These are phyloP conservation scores for Geotrichum europaeum DNA, from an alignment of 1,139 yeast species.

Conservation along the genomic window DNA sequence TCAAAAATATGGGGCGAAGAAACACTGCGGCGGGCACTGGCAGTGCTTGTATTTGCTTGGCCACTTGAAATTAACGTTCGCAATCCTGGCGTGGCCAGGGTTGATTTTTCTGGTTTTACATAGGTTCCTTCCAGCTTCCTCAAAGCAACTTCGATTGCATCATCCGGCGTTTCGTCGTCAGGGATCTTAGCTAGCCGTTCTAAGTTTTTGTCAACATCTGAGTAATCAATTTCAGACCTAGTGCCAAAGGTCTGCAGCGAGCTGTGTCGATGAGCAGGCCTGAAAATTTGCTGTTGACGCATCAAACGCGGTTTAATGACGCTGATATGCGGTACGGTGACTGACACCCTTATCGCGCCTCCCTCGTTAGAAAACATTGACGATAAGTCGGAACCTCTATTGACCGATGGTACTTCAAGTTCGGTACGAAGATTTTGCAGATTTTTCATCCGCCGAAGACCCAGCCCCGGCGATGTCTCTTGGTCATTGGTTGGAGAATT, in stretches of 20 bases:
- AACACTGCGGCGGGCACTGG: not conserved
- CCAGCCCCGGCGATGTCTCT: not conserved
- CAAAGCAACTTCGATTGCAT: slow-evolving; percentile 72
- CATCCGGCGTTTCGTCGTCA: slow-evolving; percentile 60
- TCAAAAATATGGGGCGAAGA: not conserved
- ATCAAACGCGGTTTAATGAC: not conserved
- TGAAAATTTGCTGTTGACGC: not conserved
- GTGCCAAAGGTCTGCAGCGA: not conserved
- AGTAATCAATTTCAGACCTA: not conserved
- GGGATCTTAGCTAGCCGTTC: slow-evolving; percentile 58
- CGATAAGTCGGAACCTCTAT: not conserved
- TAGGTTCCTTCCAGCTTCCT: slow-evolving; percentile 68
- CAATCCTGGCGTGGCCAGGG: not conserved
- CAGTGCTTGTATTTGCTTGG: not conserved
- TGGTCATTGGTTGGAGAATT: not conserved
- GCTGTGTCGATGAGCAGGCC: not conserved
- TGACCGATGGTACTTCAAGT: not conserved
- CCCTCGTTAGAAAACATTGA: slow-evolving; percentile 1
- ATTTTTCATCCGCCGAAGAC: slow-evolving; percentile 6
- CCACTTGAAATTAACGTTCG: not conserved
- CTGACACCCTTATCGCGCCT: not conserved
- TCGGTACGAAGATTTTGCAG: not conserved
- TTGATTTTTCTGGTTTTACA: slow-evolving; percentile 16
- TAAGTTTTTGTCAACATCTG: slow-evolving; percentile 25
- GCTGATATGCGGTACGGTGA: slow-evolving; percentile 5